Conservation (phyloP, 306 rosid species). For the Lathyrus tuberosus region DNA sequence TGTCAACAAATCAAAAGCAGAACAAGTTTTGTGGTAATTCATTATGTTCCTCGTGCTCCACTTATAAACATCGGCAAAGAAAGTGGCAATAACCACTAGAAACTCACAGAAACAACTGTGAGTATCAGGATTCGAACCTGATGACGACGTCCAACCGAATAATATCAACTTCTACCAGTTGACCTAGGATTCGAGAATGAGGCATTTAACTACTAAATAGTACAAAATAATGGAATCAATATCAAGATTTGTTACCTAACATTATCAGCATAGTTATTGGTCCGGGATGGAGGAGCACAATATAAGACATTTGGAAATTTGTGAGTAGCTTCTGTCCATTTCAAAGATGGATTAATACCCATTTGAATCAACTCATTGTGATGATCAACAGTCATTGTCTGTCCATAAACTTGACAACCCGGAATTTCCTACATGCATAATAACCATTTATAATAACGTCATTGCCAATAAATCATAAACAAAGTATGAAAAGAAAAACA, state of each 20-base stretch:
- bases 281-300: constrained; percentile 93
- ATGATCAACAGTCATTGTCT: constrained; percentile 78
- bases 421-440: constrained; percentile 67
- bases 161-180: no score
- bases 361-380: constrained; percentile 76
- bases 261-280: constrained; percentile 69
- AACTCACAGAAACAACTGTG: no score
- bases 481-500: neutral
- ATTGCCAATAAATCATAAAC: constrained; percentile 11
- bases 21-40: constrained; percentile 12
- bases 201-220: neutral
- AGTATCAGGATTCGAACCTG: no score
- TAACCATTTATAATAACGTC: neutral
- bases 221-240: constrained; percentile 20
- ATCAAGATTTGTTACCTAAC: constrained; percentile 58
- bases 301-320: constrained; percentile 71
- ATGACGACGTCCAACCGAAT: no score
- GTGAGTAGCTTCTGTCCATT: constrained; percentile 54
- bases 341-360: constrained; percentile 77
- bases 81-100: no score
- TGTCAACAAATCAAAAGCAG: constrained; percentile 23
- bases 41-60: neutral
- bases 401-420: constrained; percentile 75
- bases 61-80: neutral
- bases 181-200: no score